Percentiles rank a stretch among this genome's conserved stretches.
Conservation (phyloP, 2,329 filamentous ascomycete species). For the Botryotinia calthae region DNA sequence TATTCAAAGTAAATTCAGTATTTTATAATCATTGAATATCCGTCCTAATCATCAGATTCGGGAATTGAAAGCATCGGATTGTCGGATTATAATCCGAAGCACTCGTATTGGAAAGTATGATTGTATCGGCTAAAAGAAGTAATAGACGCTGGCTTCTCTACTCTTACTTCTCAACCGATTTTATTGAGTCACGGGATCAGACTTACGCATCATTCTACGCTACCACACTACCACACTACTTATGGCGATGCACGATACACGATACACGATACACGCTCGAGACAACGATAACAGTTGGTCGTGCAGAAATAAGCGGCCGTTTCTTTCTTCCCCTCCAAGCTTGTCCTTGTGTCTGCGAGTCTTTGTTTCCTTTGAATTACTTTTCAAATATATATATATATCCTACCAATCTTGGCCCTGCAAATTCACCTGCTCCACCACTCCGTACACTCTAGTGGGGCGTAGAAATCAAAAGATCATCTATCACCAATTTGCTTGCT, state of each 20-base stretch:
- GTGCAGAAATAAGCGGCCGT: conserved; percentile 9
- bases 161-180: background rate
- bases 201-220: conserved; percentile 3
- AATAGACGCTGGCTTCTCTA: background rate
- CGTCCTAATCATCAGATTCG: background rate
- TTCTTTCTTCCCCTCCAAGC: background rate
- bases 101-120: background rate
- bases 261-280: background rate
- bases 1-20: background rate
- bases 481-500: background rate
- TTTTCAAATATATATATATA: background rate
- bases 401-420: background rate
- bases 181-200: background rate
- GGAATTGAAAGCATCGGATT: background rate
- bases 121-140: background rate
- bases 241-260: background rate
- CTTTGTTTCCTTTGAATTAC: background rate
- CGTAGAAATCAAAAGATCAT: conserved; percentile 18
- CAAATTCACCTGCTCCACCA: background rate
- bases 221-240: background rate
- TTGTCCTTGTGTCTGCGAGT: background rate
- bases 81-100: background rate
- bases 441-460: conserved; percentile 16
- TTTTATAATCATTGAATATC: background rate
- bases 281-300: background rate